A percentile compares a stretch with the other conserved stretches of the same genome.
Evolutionary conservation across 2,329 filamentous ascomycete genomes (phyloP).

Genomic region (Colletotrichum liriopes): DNA sequence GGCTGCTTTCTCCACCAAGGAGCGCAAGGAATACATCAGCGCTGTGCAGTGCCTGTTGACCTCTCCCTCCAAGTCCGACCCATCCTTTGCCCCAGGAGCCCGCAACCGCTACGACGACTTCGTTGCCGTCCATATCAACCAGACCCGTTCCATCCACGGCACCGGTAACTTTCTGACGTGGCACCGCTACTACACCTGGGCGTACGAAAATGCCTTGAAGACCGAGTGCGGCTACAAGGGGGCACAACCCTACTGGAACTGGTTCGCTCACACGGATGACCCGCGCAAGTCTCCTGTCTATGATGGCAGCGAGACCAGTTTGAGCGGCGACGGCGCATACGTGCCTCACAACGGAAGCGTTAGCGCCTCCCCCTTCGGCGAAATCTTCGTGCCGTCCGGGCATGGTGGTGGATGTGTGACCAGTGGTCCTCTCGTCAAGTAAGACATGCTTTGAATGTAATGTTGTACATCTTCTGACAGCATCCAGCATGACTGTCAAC

Average conservation of each 20-base stretch:
- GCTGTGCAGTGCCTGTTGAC: conserved; percentile 42
- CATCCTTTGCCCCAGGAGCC: conserved; percentile 31
- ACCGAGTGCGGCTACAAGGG: conserved; percentile 44
- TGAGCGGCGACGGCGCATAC: conserved; percentile 57
- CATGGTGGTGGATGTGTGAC: conserved; percentile 54
- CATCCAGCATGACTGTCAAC: conserved; percentile 46
- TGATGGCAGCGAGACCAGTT: conserved; percentile 56
- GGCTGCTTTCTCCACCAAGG: conserved; percentile 45
- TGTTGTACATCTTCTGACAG: not conserved
- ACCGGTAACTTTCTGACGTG: conserved; percentile 42
- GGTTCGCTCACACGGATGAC: conserved; percentile 50
- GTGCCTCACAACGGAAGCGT: conserved; percentile 47
- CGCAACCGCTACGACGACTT: conserved; percentile 44
- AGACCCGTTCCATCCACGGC: conserved; percentile 36
- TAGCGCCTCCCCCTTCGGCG: conserved; percentile 42
- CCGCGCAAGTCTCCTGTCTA: conserved; percentile 55
- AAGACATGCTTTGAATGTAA: not conserved
- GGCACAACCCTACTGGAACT: conserved; percentile 54
- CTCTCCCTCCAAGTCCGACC: conserved; percentile 28
- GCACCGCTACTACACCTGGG: conserved; percentile 41
- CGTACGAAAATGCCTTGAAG: conserved; percentile 41
- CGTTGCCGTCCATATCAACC: conserved; percentile 43
- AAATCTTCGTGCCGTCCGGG: conserved; percentile 53
- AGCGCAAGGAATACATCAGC: conserved; percentile 43
- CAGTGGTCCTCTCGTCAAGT: conserved; percentile 51